Evolutionary conservation across 2,329 filamentous ascomycete species (phyloP).

Genomic region (Talaromyces sp.): DNA sequence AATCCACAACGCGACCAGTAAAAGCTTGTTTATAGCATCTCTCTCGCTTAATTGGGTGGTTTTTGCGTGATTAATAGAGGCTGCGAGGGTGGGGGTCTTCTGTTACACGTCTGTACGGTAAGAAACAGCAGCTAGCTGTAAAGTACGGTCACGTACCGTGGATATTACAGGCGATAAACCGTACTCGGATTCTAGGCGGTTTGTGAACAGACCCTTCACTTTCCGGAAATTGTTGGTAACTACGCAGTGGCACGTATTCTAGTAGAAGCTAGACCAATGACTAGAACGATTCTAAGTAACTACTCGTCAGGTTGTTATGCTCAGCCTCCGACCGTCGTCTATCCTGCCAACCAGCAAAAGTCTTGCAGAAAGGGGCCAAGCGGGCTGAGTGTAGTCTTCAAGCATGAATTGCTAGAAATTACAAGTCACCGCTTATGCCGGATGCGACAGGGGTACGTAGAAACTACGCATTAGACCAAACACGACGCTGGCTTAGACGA

Average conservation of each 20-base stretch:
- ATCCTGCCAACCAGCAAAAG: neutral
- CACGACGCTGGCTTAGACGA: neutral
- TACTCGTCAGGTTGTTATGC: neutral
- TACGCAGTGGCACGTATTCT: neutral
- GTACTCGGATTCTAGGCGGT: neutral
- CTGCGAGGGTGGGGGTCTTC: neutral
- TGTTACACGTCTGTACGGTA: neutral
- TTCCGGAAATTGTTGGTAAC: too few relatives aligned
- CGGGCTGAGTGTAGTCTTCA: too few relatives aligned
- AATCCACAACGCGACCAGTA: too few relatives aligned
- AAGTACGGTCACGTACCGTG: neutral
- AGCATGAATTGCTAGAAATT: too few relatives aligned
- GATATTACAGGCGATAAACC: neutral
- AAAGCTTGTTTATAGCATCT: too few relatives aligned
- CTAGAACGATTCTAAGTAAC: neutral
- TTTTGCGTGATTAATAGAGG: neutral
- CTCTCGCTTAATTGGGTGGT: neutral
- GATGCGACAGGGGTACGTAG: neutral
- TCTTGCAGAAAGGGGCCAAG: neutral
- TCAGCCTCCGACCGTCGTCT: neutral
- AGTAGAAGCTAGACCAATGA: neutral
- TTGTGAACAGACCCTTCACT: neutral
- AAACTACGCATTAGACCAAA: too few relatives aligned
- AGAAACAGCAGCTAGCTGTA: neutral
- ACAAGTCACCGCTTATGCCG: too few relatives aligned